Percentiles rank a stretch among this genome's conserved stretches.
Evolutionary conservation across 2,329 filamentous ascomycete genomes (phyloP).

Genomic region (Elsinoe necatrix): DNA sequence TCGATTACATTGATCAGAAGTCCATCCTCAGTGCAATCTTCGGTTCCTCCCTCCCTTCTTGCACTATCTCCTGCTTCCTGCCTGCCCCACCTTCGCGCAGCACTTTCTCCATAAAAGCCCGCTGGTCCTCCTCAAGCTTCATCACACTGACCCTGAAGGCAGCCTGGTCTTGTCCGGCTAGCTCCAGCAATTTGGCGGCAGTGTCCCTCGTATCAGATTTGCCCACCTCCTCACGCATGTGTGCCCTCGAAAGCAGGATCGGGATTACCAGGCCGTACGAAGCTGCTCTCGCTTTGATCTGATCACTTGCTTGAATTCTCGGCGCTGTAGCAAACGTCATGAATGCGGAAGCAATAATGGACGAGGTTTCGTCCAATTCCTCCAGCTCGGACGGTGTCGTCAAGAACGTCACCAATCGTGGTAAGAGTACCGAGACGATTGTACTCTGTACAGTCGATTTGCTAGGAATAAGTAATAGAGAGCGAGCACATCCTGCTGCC

Average conservation of each 20-base stretch:
- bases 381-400: conserved; percentile 55
- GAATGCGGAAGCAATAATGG: conserved; percentile 64
- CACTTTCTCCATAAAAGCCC: conserved; percentile 62
- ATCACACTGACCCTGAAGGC: conserved; percentile 68
- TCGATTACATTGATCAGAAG: conserved; percentile 41
- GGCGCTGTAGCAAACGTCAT: conserved; percentile 56
- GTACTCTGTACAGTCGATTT: conserved; percentile 56
- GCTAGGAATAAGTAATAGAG: conserved; percentile 60
- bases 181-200: conserved; percentile 65
- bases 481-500: conserved; percentile 80
- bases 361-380: conserved; percentile 68
- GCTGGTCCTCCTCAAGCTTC: conserved; percentile 61
- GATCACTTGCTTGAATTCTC: neutral
- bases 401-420: conserved; percentile 67
- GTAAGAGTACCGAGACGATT: conserved; percentile 66
- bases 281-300: conserved; percentile 38
- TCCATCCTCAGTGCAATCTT: conserved; percentile 93
- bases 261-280: conserved; percentile 72
- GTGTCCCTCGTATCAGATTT: conserved; percentile 49
- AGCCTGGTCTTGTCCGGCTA: conserved; percentile 65
- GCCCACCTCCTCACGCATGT: conserved; percentile 48
- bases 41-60: conserved; percentile 47
- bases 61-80: conserved; percentile 42
- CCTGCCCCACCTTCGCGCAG: conserved; percentile 37
- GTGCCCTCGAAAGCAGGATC: conserved; percentile 63